These are phyloP conservation scores for Globisporangium alternatum DNA, from an alignment of 352 stramenopile species.

Conservation along the genomic window DNA sequence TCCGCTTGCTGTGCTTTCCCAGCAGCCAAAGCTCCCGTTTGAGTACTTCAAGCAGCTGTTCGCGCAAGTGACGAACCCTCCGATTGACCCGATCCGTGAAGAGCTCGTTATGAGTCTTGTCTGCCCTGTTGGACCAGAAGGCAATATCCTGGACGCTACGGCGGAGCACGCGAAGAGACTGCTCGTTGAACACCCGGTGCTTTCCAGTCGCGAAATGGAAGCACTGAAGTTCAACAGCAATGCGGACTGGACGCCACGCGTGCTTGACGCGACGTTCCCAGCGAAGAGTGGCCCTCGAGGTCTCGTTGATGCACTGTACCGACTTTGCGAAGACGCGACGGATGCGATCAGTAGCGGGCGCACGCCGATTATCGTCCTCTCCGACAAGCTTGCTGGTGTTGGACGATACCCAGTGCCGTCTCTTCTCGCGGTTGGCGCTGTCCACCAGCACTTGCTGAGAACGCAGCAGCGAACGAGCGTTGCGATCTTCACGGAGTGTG, in stretches of 20 bases:
- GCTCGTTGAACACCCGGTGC: constrained; percentile 93
- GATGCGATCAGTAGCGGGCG: constrained; percentile 86
- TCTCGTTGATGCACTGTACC: constrained; percentile 85
- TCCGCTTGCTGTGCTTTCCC: constrained; percentile 91
- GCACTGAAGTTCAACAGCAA: constrained; percentile 84
- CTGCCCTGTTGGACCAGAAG: constrained; percentile 94
- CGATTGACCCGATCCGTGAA: constrained; percentile 97
- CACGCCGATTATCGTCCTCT: constrained; percentile 88
- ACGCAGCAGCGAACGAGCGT: constrained; percentile 89
- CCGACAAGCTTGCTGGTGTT: constrained; percentile 87
- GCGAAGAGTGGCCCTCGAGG: constrained; percentile 54
- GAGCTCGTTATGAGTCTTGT: constrained; percentile 97
- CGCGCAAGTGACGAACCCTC: constrained; percentile 95
- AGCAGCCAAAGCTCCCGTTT: constrained; percentile 92
- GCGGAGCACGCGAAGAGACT: constrained; percentile 73
- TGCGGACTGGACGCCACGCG: constrained; percentile 49
- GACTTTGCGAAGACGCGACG: constrained; percentile 92
- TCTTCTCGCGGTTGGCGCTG: constrained; percentile 91
- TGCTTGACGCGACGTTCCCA: constrained; percentile 67
- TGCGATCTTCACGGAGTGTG: constrained; percentile 92
- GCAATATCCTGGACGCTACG: constrained; percentile 90
- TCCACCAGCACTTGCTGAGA: constrained; percentile 95
- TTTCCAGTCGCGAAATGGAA: constrained; percentile 92
- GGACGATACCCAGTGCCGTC: constrained; percentile 92
- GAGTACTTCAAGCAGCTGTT: constrained; percentile 99